phyloP scores from a whole-genome alignment of 2,329 filamentous ascomycete genomes.

The Botrytis sinoallii region DNA sequence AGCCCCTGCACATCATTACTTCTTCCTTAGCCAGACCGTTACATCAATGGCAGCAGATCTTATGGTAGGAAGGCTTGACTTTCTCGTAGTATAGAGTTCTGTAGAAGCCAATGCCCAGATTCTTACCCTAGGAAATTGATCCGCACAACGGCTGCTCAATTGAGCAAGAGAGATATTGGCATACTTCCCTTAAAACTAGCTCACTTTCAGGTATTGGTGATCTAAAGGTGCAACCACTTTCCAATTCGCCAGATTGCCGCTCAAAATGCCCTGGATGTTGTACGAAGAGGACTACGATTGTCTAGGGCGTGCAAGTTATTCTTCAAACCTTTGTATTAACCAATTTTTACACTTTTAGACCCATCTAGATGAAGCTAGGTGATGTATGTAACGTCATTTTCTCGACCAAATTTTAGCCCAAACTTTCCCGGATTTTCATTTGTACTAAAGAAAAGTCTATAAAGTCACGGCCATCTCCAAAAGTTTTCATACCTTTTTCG shows the following conservation, averaged over 20 bases:
- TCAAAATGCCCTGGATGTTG: not conserved
- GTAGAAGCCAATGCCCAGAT: not conserved
- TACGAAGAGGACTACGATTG: not conserved
- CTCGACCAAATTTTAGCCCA: not conserved
- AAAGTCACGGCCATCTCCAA: not conserved
- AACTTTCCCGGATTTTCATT: not conserved
- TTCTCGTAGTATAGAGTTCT: not conserved
- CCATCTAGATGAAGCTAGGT: not conserved
- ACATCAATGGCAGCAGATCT: not conserved
- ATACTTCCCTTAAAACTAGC: not conserved
- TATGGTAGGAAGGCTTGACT: not conserved
- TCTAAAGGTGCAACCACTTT: not conserved
- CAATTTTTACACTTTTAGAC: too few relatives aligned
- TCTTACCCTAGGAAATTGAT: not conserved
- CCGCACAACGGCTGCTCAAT: not conserved
- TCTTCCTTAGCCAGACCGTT: not conserved
- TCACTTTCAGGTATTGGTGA: not conserved
- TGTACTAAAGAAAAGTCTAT: not conserved
- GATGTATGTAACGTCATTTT: not conserved
- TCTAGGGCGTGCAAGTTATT: not conserved
- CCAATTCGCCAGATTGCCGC: not conserved
- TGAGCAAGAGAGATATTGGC: not conserved
- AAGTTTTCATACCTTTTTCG: not conserved
- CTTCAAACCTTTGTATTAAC: not conserved
- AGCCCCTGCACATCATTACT: not conserved